Percentiles rank a stretch among this genome's conserved stretches.
These are phyloP conservation scores for Globisporangium irregulare DNA, from an alignment of 352 stramenopile species.

Conservation along the genomic window DNA sequence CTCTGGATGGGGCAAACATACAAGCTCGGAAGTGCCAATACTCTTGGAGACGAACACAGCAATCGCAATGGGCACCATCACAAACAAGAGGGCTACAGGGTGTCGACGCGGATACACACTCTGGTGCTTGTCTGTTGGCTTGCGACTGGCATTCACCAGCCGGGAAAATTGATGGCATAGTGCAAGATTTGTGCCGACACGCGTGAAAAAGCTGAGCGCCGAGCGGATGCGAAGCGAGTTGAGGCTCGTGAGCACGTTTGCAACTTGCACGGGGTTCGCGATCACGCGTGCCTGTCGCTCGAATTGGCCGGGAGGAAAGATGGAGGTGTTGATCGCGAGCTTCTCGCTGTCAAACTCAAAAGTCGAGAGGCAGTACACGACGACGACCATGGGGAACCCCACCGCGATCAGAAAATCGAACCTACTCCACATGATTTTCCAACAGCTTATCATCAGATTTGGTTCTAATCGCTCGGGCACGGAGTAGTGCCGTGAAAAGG, in stretches of 20 bases:
- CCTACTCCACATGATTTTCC: no score
- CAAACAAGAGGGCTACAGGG: neutral
- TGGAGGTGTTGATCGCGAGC: slow-evolving; percentile 20
- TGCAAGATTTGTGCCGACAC: no score
- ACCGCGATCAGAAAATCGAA: slow-evolving; percentile 26
- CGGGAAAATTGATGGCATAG: neutral
- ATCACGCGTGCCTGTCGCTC: slow-evolving; percentile 16
- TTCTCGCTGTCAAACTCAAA: slow-evolving; percentile 26
- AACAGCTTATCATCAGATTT: no score
- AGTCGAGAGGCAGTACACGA: slow-evolving; percentile 24
- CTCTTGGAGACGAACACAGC: neutral
- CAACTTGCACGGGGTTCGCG: no score
- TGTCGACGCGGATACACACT: neutral
- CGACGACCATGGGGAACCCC: slow-evolving; percentile 25
- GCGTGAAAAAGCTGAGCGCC: no score
- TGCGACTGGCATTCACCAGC: neutral
- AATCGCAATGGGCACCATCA: neutral
- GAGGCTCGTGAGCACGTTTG: no score
- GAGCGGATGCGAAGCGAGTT: no score
- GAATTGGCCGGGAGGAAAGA: slow-evolving; percentile 20
- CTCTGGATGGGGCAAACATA: slow-evolving; percentile 11
- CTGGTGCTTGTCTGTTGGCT: neutral
- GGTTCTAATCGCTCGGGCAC: no score
- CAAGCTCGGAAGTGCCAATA: neutral
- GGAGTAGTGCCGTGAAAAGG: no score